A percentile compares a stretch with the other conserved stretches of the same genome.
Evolutionary conservation across 768 basidiomycete genomes (phyloP).

Genomic region (Trametes villosa): DNA sequence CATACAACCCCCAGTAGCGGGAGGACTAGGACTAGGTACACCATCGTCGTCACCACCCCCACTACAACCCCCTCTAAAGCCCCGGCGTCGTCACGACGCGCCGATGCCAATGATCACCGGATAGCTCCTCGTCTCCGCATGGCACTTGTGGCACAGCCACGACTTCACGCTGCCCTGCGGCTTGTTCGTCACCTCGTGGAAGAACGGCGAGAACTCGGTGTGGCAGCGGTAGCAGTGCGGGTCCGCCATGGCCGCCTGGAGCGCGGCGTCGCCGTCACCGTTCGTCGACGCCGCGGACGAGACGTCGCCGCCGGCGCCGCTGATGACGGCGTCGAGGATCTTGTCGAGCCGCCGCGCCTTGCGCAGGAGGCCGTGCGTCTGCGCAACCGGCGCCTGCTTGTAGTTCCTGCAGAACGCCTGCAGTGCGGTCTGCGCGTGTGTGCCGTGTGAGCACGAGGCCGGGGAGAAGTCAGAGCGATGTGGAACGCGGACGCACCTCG

Average conservation of each 20-base stretch:
- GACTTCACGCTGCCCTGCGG: conserved; percentile 22
- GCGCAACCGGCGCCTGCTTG: conserved; percentile 74
- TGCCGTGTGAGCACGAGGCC: background rate
- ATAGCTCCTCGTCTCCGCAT: conserved; percentile 35
- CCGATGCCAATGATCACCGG: conserved; percentile 29
- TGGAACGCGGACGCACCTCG: conserved; percentile 66
- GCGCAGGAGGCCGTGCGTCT: conserved; percentile 85
- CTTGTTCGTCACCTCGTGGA: conserved; percentile 50
- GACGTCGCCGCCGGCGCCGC: conserved; percentile 11
- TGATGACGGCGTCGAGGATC: conserved; percentile 50
- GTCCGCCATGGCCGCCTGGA: conserved; percentile 21
- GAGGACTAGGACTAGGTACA: conserved; percentile 5
- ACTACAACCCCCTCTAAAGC: background rate
- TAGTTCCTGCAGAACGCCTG: conserved; percentile 86
- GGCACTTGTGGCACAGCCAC: conserved; percentile 52
- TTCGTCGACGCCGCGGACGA: conserved; percentile 15
- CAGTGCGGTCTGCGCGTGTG: conserved; percentile 70
- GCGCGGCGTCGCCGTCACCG: conserved; percentile 2
- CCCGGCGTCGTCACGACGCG: conserved; percentile 15
- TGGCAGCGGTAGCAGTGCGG: conserved; percentile 61
- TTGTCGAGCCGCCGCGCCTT: conserved; percentile 86
- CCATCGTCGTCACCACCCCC: background rate
- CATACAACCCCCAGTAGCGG: conserved; percentile 34
- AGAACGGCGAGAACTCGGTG: conserved; percentile 76
- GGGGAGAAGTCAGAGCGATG: background rate